These are phyloP conservation scores for Terana coerulea DNA, from an alignment of 768 basidiomycete species.

Conservation along the genomic window DNA sequence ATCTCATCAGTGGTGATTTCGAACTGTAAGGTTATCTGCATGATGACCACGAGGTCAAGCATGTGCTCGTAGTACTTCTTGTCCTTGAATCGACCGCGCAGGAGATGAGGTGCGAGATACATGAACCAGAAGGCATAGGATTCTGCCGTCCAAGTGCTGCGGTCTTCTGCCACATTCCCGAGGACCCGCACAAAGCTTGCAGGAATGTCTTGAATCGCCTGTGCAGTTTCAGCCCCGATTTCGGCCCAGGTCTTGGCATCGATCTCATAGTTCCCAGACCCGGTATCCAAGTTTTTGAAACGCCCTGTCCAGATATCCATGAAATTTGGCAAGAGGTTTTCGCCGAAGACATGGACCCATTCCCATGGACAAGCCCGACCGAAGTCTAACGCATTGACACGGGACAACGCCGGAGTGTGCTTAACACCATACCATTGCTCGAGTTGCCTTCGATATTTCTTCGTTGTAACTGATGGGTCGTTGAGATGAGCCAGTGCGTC, in stretches of 20 bases:
- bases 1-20: background rate
- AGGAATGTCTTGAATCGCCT: background rate
- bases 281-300: background rate
- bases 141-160: background rate
- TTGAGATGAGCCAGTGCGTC: background rate
- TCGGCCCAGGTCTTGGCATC: background rate
- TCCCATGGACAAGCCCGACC: background rate
- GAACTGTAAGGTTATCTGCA: background rate
- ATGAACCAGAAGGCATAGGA: conserved; percentile 4
- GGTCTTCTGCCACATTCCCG: background rate
- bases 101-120: background rate
- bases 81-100: background rate
- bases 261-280: background rate
- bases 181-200: background rate
- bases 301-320: background rate
- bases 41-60: background rate
- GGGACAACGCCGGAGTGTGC: background rate
- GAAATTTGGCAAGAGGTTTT: background rate
- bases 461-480: background rate
- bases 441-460: background rate
- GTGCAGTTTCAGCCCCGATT: background rate
- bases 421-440: background rate
- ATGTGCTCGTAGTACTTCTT: background rate
- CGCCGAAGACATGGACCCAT: background rate
- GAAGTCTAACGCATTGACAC: background rate